A percentile compares a stretch with the other conserved stretches of the same genome.
Evolutionary conservation across 2,329 filamentous ascomycete genomes (phyloP).

Genomic region (Akanthomyces dipterigenus): DNA sequence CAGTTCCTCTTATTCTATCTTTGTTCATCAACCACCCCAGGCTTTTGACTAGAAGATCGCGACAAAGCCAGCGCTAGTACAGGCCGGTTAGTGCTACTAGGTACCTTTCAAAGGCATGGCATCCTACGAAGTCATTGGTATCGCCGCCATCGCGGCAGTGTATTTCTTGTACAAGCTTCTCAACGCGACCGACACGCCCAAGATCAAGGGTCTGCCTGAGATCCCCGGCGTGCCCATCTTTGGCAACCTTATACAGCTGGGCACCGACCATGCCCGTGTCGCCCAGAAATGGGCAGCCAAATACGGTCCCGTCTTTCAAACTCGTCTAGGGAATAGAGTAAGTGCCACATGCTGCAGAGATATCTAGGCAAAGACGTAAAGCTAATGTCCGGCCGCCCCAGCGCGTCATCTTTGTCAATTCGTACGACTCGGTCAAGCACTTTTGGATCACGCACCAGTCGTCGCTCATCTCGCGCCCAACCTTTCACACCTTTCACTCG

Average conservation of each 20-base stretch:
- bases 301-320: conserved; percentile 60
- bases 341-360: not conserved
- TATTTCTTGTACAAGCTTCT: conserved; percentile 25
- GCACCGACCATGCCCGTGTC: conserved; percentile 48
- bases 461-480: conserved; percentile 69
- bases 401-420: conserved; percentile 71
- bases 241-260: conserved; percentile 56
- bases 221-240: conserved; percentile 56
- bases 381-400: conserved; percentile 15
- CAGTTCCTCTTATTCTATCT: too few relatives aligned
- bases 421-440: conserved; percentile 64
- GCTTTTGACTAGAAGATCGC: too few relatives aligned
- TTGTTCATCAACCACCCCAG: too few relatives aligned
- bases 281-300: conserved; percentile 51
- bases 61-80: not conserved
- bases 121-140: conserved; percentile 8
- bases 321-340: conserved; percentile 61
- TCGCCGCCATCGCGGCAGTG: conserved; percentile 11
- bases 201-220: conserved; percentile 55
- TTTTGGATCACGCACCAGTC: conserved; percentile 77
- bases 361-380: conserved; percentile 35
- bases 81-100: too few relatives aligned
- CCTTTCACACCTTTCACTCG: conserved; percentile 73
- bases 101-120: not conserved
- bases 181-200: conserved; percentile 48